Base-by-base conservation (phyloP, 352 stramenopile species). In the Phytophthora syringae region DNA sequence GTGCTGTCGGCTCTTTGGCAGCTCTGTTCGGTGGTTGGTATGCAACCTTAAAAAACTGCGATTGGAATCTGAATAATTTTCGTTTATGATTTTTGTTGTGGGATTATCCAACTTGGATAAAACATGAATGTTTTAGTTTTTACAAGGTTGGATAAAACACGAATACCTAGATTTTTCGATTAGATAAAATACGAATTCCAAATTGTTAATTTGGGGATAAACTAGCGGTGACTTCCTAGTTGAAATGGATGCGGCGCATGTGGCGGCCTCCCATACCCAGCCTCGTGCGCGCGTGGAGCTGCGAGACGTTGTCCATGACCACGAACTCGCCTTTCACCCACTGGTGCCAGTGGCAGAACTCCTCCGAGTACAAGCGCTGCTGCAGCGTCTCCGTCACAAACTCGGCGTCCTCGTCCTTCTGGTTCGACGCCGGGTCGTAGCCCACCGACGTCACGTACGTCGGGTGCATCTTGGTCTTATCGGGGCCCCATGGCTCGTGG, bases 241-340 rank as follows among this genome's bases (percentile, higher is more conserved):
- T 63, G 10, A 68, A 68, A 36, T 68, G 60, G n/a, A 68, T 68
- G 43, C 60, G 52, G 13, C 60, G 60, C 60, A 68, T 62, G 60
- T 68, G 52, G 24, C 60, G 51, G 10, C 51, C 43, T 7, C 60
- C 60, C 60, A 56, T 43, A 11, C 52, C 45, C 44, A 63, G 21
- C 60, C 42, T 54, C 21, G 60, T 34, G 36, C 60, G 52, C 25
- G 52, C 60, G 28, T 63, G 60, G n/a, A 69, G 45, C 28, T 69
- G 60, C 2, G 60, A 64, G n/a, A 69, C 40, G 37, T 70, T 70
- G 37, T 64, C 47, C 20, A 64, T 20, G 37, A 70, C 13, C 36
- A 70, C 61, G 22, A 70, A 70, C 53, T 70, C 47, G 53, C 47
- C 61, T 47, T 70, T 64, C 21, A 64, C 53, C 61, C 61, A 64